Evolutionary conservation across 345 rosid species (phyloP).

Genomic region (Heritiera littoralis): DNA sequence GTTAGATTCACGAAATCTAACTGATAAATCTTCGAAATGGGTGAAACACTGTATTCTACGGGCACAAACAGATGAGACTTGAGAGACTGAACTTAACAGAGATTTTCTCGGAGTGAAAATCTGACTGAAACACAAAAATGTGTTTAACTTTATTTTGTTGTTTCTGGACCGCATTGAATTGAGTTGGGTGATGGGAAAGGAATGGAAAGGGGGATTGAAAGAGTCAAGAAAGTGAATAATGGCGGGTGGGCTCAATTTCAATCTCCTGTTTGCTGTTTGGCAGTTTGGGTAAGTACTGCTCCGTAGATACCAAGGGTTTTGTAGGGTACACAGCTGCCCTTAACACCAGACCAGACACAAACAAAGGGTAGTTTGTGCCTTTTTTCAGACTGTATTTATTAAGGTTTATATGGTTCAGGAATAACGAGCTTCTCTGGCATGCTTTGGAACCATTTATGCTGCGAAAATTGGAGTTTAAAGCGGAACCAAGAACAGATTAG

Average conservation of each 20-base stretch:
- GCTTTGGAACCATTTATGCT: neutral
- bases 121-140: neutral
- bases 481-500: neutral
- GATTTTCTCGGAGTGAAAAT: neutral
- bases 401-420: neutral
- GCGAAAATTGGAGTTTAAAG: neutral
- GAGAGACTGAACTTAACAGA: neutral
- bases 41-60: neutral
- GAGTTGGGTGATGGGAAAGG: conserved; percentile 11
- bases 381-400: neutral
- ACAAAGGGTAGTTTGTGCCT: neutral
- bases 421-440: conserved; percentile 3
- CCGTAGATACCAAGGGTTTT: neutral
- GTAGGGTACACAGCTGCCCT: neutral
- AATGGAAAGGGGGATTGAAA: neutral
- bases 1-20: neutral
- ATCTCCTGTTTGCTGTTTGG: neutral
- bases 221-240: neutral
- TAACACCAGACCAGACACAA: neutral
- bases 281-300: neutral
- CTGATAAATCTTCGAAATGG: conserved; percentile 12
- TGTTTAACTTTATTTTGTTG: neutral
- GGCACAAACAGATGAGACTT: neutral
- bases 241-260: neutral
- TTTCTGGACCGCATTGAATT: conserved; percentile 24